Evolutionary conservation across 768 basidiomycete species (phyloP).

Genomic region (Cystobasidium ongulense): DNA sequence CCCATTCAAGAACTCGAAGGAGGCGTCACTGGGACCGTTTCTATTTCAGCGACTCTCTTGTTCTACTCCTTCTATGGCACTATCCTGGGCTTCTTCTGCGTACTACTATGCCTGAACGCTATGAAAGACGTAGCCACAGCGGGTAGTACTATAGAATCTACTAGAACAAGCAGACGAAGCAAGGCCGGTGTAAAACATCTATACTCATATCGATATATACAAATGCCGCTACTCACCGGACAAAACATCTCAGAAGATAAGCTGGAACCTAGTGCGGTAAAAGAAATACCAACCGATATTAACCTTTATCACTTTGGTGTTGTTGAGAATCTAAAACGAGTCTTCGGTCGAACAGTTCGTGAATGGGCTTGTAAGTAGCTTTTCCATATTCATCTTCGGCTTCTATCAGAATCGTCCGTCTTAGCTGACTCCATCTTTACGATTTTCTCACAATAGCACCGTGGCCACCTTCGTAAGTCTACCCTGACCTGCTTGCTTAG

Average conservation of each 20-base stretch:
- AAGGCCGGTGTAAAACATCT: background rate
- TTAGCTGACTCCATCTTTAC: too few species aligned
- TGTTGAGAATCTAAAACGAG: background rate
- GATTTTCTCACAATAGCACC: background rate
- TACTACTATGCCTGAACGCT: background rate
- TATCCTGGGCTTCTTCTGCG: background rate
- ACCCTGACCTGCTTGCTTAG: too few species aligned
- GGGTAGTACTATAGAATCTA: conserved; percentile 1
- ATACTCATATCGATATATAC: background rate
- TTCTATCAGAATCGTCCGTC: too few species aligned
- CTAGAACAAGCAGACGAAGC: background rate
- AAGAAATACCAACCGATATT: background rate
- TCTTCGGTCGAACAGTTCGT: background rate
- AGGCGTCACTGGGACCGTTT: background rate
- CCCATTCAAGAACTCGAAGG: background rate
- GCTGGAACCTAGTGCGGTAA: background rate
- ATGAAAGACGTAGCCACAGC: background rate
- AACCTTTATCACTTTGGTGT: conserved; percentile 23
- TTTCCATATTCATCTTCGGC: background rate
- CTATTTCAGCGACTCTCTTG: background rate
- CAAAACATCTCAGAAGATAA: background rate
- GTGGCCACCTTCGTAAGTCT: background rate
- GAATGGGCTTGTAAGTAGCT: background rate
- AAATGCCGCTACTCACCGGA: background rate
- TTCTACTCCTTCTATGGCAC: background rate